Base-by-base conservation (phyloP, 441 rosid species). In the Adansonia gregorii region DNA sequence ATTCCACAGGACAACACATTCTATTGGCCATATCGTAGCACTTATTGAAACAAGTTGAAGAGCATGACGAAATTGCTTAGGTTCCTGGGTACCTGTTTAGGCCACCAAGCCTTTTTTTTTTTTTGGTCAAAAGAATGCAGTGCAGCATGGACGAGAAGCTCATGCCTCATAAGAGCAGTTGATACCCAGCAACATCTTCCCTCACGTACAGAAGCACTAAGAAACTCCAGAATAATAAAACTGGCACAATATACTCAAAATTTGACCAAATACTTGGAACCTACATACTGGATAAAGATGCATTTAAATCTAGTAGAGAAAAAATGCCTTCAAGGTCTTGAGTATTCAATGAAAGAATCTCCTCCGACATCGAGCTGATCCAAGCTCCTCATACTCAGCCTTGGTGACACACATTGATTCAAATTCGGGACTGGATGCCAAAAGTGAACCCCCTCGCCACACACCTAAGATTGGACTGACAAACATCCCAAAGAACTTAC, bases 371-470 rank as follows among this genome's bases (percentile, higher is more conserved):
- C 97, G 90, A 78, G 86, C 89, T 78, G 99, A 95, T 82, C 98
- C 98, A 81, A 86, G 91, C 85, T 95, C 99, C 85, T 95, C 99
- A 17, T 92, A 95, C 73, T 95, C 99, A 10, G 91, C 85, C 87
- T 95, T 95, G 81, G 99, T 92, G 75, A 92, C 90, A 51, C 95
- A 94, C 94, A 91, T 95, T 20, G 92, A 83, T 80, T 94, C 90
- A 81, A 87, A 95, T 80, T 90, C 97, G 0, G 98, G 98, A 85
- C 95, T 94, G 24, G 97, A 94, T 63, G 99, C 98, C 87, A 95
- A 81, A 73, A 94, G 92, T 35, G 99, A 95, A 76, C 98, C 99
- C 12, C 98, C 98, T 87, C 97, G 88, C 99, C 99, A 95, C 59
- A 92, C 97, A 77, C 95, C 98, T 68, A 89, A 83, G 72, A 95